Evolutionary conservation across 2,329 filamentous ascomycete genomes (phyloP), one percentile per base, ranked within the genome.

Genomic region (Scytalidium lignicola): DNA sequence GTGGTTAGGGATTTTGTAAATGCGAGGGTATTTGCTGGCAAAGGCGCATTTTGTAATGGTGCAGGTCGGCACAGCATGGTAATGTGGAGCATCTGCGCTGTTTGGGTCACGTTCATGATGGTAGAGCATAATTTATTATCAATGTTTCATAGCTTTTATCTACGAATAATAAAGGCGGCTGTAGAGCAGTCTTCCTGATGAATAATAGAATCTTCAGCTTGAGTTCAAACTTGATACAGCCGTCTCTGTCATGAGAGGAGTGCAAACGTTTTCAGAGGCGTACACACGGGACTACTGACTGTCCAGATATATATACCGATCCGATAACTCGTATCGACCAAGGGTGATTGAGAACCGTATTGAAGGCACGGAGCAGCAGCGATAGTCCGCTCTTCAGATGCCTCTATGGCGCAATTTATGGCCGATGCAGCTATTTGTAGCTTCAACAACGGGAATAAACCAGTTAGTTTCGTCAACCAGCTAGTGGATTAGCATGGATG

Each of bases 401-500:
- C 6, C 23, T 26, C 23, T 26, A 10, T 26, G 23, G 23, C 23
- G 23, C 23, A 26, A 26, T 5, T 6, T 26, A 5, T 26, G 5
- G 23, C 23, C 23, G 23, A 26, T 10, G 23, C 23, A 5, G 10
- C 10, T 10, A 8, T 37, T 37, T 9, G 15, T 13, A 37, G 32
- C 12, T 4, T 37, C 32, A 37, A 17, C n/a, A 5, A 37, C 32
- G 15, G 32, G 32, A 4, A 37, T n/a, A 13, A 37, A n/a, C n/a
- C 10, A 17, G 10, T 17, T 4, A 37, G 15, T 37, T 22, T 15
- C 15, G 21, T 62, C 56, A 82, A 19, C 67, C 79, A 3, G 88
- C 88, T 54, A 92, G 62, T 1, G 88, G 88, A 60, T 93, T 93
- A 17, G 88, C 88, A 67, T 92, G 88, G 2, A 92, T 77, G 1